phyloP scores from a whole-genome alignment of 176 grass and related monocot species.

The Oryza officinalis region DNA sequence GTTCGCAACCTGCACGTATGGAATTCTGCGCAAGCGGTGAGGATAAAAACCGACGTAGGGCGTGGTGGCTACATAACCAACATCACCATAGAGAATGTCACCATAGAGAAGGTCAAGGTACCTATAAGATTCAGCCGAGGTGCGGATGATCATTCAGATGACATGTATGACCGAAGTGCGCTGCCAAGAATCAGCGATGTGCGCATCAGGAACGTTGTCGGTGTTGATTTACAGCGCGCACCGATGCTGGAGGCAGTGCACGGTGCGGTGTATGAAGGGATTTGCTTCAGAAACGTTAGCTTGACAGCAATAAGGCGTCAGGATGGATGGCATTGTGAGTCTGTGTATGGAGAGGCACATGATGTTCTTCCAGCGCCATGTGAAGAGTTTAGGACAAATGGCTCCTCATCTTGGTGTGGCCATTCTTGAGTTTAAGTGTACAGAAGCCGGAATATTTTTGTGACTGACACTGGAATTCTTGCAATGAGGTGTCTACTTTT shows the following conservation, averaged over 20 bases:
- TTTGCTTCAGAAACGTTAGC: slow-evolving; percentile 78
- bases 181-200: slow-evolving; percentile 61
- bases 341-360: slow-evolving; percentile 63
- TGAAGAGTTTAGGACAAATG: slow-evolving; percentile 55
- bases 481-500: slow-evolving; percentile 6
- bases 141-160: slow-evolving; percentile 58
- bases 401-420: slow-evolving; percentile 59
- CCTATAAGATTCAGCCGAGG: slow-evolving; percentile 80
- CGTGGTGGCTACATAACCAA: slow-evolving; percentile 89
- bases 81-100: slow-evolving; percentile 59
- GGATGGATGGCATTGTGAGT: slow-evolving; percentile 67
- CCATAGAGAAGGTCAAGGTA: slow-evolving; percentile 78
- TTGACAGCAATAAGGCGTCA: slow-evolving; percentile 45
- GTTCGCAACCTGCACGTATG: slow-evolving; percentile 66
- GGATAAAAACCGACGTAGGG: slow-evolving; percentile 69
- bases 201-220: slow-evolving; percentile 53
- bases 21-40: slow-evolving; percentile 66
- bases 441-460: background rate
- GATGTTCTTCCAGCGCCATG: slow-evolving; percentile 70
- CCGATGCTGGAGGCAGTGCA: slow-evolving; percentile 68
- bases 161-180: slow-evolving; percentile 46
- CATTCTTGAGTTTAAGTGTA: slow-evolving; percentile 30
- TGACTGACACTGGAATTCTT: slow-evolving; percentile 1
- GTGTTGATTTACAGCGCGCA: slow-evolving; percentile 40
- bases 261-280: slow-evolving; percentile 57